Evolutionary conservation across 495 filamentous ascomycete genomes (phyloP), one percentile per base, ranked within the genome.

Genomic region (Clohesyomyces aquaticus): DNA sequence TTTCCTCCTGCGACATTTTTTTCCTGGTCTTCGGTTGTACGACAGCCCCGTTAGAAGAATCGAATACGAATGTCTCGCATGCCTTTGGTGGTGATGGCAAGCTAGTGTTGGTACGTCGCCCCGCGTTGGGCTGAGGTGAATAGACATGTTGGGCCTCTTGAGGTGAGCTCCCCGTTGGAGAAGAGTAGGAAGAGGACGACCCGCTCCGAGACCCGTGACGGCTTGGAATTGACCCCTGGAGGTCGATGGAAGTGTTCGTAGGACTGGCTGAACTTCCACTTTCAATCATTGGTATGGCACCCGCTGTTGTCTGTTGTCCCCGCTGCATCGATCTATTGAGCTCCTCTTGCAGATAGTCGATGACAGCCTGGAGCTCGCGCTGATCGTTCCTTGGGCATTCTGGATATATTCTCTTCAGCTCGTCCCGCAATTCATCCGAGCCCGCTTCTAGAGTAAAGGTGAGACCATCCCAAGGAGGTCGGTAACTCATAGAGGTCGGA

Each of bases 1-100:
- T 22, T 21, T 54, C 50, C 28, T 54, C 25, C 22, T 29, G 3
- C 10, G 50, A 29, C 50, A 54, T 54, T 19, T 54, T 54, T 22
- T 26, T 26, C 27, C 27, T 54, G 11, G 25, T 54, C 21, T 54
- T 54, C 12, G 50, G 50, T 35, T 32, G 50, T 14, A 54, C 27
- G 4, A 26, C n/a, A 25, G 16, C 12, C 22, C 50, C 50, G 16
- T 54, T 16, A n/a, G 12, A 26, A 3, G 50, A 12, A 32, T 22
- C 32, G 14, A 26, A 54, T 22, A 54, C 50, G 25, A 54, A 3
- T 14, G 21, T 19, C 26, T 54, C 4, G 14, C 43, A 47, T 22
- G 32, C 14, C 32, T 38, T 38, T 38, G 32, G 32, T 14, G 32
- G 32, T 6, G 32, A 14, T 38, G 14, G 32, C 32, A 14, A 14